These are phyloP conservation scores for Colletotrichum theobromicola DNA, from an alignment of 2,329 filamentous ascomycete genomes.

Conservation along the genomic window DNA sequence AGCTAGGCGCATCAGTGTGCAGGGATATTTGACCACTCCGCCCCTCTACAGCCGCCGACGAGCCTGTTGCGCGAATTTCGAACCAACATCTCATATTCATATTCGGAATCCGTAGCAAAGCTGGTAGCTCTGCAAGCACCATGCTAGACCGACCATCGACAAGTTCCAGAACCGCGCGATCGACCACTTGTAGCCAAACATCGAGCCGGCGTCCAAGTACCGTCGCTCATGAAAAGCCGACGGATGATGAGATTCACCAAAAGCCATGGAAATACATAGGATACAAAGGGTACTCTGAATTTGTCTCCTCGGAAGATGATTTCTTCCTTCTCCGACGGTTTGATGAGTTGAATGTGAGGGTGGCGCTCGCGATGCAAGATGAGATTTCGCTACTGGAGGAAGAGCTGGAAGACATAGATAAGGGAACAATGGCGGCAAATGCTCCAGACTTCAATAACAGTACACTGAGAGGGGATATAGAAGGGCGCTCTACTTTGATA, in stretches of 20 bases:
- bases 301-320: not conserved
- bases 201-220: not conserved
- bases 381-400: not conserved
- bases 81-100: not conserved
- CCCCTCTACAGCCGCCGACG: not conserved
- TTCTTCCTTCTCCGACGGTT: not conserved
- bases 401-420: not conserved
- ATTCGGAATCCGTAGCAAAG: rapidly evolving
- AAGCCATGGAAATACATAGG: not conserved
- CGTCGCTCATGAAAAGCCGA: not conserved
- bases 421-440: not conserved
- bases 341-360: not conserved
- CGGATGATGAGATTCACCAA: not conserved
- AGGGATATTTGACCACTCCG: not conserved
- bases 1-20: not conserved
- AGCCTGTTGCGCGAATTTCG: not conserved
- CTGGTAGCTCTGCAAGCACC: not conserved
- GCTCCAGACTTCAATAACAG: not conserved
- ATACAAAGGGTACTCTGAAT: not conserved
- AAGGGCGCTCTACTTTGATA: not conserved
- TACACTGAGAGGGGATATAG: not conserved
- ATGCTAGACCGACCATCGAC: not conserved
- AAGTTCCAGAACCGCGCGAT: not conserved
- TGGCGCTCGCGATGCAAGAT: not conserved
- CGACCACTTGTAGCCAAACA: not conserved